Conservation (phyloP, 2,329 filamentous ascomycete genomes). For the Fusarium nodosum region DNA sequence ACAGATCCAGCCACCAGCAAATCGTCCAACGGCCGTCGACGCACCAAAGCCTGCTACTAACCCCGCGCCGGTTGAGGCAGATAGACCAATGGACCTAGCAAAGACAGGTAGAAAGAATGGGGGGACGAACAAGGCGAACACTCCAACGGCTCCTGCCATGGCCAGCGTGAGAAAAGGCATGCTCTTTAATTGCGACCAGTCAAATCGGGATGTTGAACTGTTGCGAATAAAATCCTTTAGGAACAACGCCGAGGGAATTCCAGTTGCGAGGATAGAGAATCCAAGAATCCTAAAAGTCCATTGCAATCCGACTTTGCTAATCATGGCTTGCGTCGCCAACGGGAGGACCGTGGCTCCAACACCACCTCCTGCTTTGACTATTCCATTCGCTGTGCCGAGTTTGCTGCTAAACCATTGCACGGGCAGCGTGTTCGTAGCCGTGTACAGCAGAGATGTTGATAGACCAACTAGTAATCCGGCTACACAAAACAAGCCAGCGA, state of each 20-base stretch:
- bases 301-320: background rate
- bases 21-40: background rate
- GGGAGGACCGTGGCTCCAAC: constrained; percentile 6
- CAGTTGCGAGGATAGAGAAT: background rate
- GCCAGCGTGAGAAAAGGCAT: background rate
- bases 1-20: constrained; percentile 1
- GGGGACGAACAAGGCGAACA: constrained; percentile 9
- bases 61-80: background rate
- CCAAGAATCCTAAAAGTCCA: constrained; percentile 14
- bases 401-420: constrained; percentile 12
- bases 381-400: constrained; percentile 14
- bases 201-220: constrained; percentile 2
- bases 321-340: background rate
- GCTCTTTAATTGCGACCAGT: constrained; percentile 15
- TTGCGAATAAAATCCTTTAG: background rate
- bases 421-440: background rate
- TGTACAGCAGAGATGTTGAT: background rate
- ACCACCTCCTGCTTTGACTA: constrained; percentile 18
- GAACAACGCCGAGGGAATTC: background rate
- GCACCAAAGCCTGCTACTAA: background rate
- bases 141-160: constrained; percentile 9
- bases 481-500: background rate
- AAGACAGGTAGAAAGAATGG: constrained; percentile 10
- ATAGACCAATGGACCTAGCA: background rate
- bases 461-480: constrained; percentile 1